These are phyloP conservation scores for Beta corolliflora DNA, from an alignment of 179 eudicot species.

Conservation along the genomic window DNA sequence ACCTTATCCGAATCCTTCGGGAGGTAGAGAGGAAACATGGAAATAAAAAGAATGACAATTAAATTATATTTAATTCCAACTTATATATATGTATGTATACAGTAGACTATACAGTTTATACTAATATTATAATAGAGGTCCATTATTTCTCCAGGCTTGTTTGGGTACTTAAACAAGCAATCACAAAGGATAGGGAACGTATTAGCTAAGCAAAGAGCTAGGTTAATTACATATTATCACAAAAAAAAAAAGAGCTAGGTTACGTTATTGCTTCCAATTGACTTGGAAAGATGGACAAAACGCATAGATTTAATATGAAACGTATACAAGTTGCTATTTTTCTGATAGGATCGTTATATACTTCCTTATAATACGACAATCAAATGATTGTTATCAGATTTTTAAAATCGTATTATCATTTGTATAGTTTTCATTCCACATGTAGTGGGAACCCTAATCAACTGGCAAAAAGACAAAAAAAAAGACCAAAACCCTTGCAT, in stretches of 20 bases:
- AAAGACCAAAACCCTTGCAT: background rate
- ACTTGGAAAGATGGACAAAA: background rate
- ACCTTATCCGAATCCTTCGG: no score
- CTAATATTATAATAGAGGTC: no score
- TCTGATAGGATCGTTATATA: background rate
- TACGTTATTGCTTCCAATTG: slow-evolving; percentile 1
- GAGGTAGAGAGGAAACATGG: no score
- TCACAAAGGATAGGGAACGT: background rate
- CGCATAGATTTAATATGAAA: background rate
- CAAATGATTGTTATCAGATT: background rate
- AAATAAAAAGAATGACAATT: no score
- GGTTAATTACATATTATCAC: no score
- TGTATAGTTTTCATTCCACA: slow-evolving; percentile 4
- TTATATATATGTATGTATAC: no score
- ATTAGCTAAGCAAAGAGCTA: background rate
- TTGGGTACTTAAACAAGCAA: slow-evolving; percentile 7
- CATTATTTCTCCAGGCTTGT: background rate
- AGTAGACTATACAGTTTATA: no score
- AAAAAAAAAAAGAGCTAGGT: background rate
- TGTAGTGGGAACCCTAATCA: slow-evolving; percentile 14
- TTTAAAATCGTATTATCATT: background rate
- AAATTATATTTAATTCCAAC: no score
- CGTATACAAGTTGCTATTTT: slow-evolving; percentile 1
- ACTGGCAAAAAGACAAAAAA: background rate
- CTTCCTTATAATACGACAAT: slow-evolving; percentile 16